These are phyloP conservation scores for Chlorella sp. DNA, from an alignment of 139 green algal genomes.

Conservation along the genomic window DNA sequence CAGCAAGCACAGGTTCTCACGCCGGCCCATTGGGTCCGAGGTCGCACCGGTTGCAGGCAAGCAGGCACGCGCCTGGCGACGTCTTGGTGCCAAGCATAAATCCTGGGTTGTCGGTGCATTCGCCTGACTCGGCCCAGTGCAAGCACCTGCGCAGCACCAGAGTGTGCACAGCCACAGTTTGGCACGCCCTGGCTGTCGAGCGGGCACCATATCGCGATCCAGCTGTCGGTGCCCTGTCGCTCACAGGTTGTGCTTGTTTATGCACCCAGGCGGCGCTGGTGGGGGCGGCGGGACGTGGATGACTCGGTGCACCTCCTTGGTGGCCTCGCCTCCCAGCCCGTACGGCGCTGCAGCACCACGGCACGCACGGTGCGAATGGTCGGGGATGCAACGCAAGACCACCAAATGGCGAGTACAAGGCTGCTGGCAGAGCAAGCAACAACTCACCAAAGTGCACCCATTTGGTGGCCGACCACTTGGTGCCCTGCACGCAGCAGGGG, in stretches of 20 bases:
- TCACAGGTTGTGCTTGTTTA: constrained; percentile 27
- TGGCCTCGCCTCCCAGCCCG: constrained; percentile 1
- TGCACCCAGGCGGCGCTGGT: constrained; percentile 25
- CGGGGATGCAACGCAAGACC: no score
- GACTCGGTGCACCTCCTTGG: constrained; percentile 12
- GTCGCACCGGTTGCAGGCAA: background rate
- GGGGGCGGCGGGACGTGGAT: constrained; percentile 37
- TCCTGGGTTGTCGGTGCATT: constrained; percentile 22
- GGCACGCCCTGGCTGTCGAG: background rate
- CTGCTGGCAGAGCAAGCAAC: no score
- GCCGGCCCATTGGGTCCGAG: background rate
- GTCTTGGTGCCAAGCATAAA: constrained; percentile 26
- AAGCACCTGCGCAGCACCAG: constrained; percentile 10
- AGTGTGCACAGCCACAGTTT: background rate
- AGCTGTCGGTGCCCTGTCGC: background rate
- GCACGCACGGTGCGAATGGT: background rate
- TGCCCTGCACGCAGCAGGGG: constrained; percentile 2
- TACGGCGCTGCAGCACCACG: constrained; percentile 1
- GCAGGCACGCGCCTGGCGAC: background rate
- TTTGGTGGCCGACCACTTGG: constrained; percentile 47
- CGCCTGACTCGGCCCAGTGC: constrained; percentile 23
- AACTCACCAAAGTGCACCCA: constrained; percentile 23
- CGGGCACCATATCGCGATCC: background rate
- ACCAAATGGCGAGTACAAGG: background rate
- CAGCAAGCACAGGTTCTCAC: background rate